These are phyloP conservation scores for Populus simonii DNA, from an alignment of 345 rosid genomes.

Conservation along the genomic window DNA sequence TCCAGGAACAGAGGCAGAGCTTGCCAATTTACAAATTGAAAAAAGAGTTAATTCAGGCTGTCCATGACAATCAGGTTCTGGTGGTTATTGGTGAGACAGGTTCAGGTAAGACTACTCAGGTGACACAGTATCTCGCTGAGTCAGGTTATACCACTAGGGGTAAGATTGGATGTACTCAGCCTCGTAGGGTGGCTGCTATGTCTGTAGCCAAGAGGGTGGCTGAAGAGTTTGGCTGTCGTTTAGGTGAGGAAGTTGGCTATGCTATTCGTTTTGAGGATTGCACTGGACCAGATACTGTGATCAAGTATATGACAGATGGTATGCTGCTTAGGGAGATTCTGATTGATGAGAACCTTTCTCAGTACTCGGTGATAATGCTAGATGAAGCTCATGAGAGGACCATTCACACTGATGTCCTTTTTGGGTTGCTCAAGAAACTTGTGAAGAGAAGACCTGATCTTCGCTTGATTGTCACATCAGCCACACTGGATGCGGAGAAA, in stretches of 20 bases:
- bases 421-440: constrained; percentile 66
- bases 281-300: constrained; percentile 80
- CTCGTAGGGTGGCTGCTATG: constrained; percentile 83
- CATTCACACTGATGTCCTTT: constrained; percentile 68
- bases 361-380: constrained; percentile 65
- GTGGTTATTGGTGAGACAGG: constrained; percentile 90
- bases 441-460: constrained; percentile 65
- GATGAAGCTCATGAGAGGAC: constrained; percentile 85
- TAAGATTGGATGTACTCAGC: constrained; percentile 84
- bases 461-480: constrained; percentile 71
- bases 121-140: constrained; percentile 79
- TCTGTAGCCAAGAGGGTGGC: constrained; percentile 91
- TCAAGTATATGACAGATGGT: constrained; percentile 87
- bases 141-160: constrained; percentile 74
- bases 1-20: constrained; percentile 87
- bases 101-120: constrained; percentile 83
- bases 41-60: constrained; percentile 79
- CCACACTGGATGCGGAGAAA: constrained; percentile 80
- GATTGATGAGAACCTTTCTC: constrained; percentile 56
- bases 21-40: constrained; percentile 88
- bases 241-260: constrained; percentile 86
- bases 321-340: constrained; percentile 73
- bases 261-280: constrained; percentile 81
- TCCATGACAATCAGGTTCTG: constrained; percentile 77
- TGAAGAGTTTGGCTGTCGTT: constrained; percentile 84